These are phyloP conservation scores for Microsporum ferrugineum DNA, from an alignment of 2,329 filamentous ascomycete species.

Conservation along the genomic window DNA sequence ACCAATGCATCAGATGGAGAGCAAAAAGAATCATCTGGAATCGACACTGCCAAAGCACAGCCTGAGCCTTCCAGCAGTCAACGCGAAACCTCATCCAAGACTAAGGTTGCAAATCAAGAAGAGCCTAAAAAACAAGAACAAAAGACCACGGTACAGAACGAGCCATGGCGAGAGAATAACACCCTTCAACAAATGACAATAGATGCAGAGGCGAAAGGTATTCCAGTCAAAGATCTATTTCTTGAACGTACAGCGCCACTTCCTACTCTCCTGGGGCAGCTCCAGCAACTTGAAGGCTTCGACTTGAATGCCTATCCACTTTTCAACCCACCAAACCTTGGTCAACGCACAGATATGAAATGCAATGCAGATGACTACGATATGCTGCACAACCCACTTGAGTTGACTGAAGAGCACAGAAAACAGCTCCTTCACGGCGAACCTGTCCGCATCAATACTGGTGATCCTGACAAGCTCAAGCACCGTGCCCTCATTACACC, in stretches of 20 bases:
- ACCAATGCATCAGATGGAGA: constrained; percentile 7
- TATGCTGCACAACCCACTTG: constrained; percentile 27
- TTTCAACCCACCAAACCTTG: constrained; percentile 32
- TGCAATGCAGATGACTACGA: constrained; percentile 32
- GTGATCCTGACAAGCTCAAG: constrained; percentile 28
- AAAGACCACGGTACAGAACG: constrained; percentile 15
- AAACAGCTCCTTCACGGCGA: constrained; percentile 33
- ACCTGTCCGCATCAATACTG: constrained; percentile 28
- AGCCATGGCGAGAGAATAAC: constrained; percentile 31
- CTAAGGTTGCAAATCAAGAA: constrained; percentile 18
- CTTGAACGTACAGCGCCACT: constrained; percentile 29
- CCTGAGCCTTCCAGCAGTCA: background rate
- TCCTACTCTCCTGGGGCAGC: constrained; percentile 29
- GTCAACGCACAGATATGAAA: constrained; percentile 34
- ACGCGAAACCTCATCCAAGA: background rate
- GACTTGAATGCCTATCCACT: constrained; percentile 30
- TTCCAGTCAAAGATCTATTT: constrained; percentile 31
- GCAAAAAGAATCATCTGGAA: constrained; percentile 4
- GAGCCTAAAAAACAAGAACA: constrained; percentile 7
- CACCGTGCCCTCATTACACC: constrained; percentile 36
- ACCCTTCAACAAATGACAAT: constrained; percentile 31
- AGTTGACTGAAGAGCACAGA: constrained; percentile 34
- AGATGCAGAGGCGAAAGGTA: constrained; percentile 27
- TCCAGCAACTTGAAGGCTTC: constrained; percentile 28
- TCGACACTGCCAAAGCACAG: constrained; percentile 2